Percentiles rank a stretch among this genome's conserved stretches.
These are phyloP conservation scores for Botryotinia calthae DNA, from an alignment of 2,329 filamentous ascomycete species.

Conservation along the genomic window DNA sequence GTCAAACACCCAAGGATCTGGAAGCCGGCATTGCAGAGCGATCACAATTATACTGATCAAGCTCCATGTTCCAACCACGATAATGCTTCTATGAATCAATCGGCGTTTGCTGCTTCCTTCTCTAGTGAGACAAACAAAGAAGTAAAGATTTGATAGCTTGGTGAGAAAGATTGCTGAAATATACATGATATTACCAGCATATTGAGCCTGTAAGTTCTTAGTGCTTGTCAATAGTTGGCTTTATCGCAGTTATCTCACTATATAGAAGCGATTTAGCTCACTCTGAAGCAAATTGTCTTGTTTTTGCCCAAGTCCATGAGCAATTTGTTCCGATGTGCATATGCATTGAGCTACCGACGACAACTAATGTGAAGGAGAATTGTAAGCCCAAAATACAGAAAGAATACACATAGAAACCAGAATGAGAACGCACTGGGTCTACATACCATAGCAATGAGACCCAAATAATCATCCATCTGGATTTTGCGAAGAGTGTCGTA, in stretches of 20 bases:
- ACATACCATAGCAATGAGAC: slow-evolving; percentile 8
- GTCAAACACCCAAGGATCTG: not conserved
- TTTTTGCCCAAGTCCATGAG: slow-evolving; percentile 6
- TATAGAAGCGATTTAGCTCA: not conserved
- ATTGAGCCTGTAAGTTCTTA: slow-evolving; percentile 1
- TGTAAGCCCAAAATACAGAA: not conserved
- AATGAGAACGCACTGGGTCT: not conserved
- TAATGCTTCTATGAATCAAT: not conserved
- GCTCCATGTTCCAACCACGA: not conserved
- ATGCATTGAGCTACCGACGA: slow-evolving; percentile 10
- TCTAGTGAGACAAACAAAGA: slow-evolving; percentile 7
- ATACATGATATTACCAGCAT: slow-evolving; percentile 9
- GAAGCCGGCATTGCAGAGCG: slow-evolving; percentile 3
- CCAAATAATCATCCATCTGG: slow-evolving; percentile 4
- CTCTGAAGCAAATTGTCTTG: not conserved
- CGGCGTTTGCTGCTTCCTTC: not conserved
- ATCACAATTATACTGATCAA: not conserved
- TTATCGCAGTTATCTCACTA: not conserved
- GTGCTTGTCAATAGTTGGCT: not conserved
- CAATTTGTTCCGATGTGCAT: not conserved
- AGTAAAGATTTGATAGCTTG: not conserved
- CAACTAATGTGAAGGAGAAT: not conserved
- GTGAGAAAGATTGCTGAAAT: not conserved
- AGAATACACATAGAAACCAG: not conserved
- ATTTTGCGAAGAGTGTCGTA: not conserved